Evolutionary conservation across 2,329 filamentous ascomycete genomes (phyloP), one percentile per base, ranked within the genome.

Genomic region (Alternaria tenuissima): DNA sequence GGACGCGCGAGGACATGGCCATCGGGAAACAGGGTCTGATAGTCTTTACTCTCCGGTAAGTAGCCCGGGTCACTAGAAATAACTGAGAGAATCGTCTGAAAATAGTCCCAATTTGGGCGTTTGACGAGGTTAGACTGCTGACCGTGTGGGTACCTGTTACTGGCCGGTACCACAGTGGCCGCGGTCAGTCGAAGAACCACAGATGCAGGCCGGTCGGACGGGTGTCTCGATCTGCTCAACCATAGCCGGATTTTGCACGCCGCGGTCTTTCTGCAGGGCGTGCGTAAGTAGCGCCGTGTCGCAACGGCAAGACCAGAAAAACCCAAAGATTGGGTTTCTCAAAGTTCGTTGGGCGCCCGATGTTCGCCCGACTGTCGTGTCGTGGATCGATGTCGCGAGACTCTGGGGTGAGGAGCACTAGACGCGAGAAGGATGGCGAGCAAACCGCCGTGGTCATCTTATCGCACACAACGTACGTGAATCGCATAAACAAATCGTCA

Each of bases 381-480:
- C 28, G 38, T 42, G 46, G 26, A 44, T 7, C 24, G 26, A 49
- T 54, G 53, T 52, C 39, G 38, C 24, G 30, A 51, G 22, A 36
- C 32, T n/a, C 38, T 28, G 42, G n/a, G 11, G 32, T 48, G 52
- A 55, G 42, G 36, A 30, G 32, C 44, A 53, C 48, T 18, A 38
- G 52, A 22, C 26, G n/a, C 39, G 18, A 18, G 38, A 4, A 39
- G 49, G 14, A 34, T 26, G 57, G 38, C 24, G 16, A 47, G 43
- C 32, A 43, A 43, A 55, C 20, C 24, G 30, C 38, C 26, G 24
- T 36, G 36, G 52, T 11, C 12, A 12, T 43, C 52, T 57, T 63
- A 61, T 63, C 61, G 57, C 54, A 28, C 32, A 32, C 38, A 38
- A 57, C 54, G 58, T 57, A 51, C 20, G 58, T 52, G 52, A 52